These are phyloP conservation scores for Stephanodiscus minutulus DNA, from an alignment of 108 stramenopile genomes.

Conservation along the genomic window DNA sequence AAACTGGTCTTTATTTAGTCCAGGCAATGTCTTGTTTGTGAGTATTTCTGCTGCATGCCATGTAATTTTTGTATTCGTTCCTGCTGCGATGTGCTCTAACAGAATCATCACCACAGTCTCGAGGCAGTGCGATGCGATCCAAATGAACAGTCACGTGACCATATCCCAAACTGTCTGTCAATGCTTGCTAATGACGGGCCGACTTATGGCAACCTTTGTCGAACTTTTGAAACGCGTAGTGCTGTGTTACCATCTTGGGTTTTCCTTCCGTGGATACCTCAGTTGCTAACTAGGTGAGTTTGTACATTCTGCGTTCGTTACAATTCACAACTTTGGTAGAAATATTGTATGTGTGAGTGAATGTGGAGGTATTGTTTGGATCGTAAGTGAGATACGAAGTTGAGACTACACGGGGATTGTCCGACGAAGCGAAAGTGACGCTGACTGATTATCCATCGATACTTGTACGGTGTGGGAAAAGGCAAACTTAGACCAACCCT, in stretches of 20 bases:
- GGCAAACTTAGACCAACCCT: too few species aligned
- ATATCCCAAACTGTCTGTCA: conserved; percentile 86
- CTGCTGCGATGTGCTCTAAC: conserved; percentile 1
- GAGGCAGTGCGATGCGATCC: conserved; percentile 82
- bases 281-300: conserved; percentile 60
- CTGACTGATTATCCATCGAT: too few species aligned
- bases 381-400: too few species aligned
- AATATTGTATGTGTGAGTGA: too few species aligned
- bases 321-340: too few species aligned
- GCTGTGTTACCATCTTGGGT: conserved; percentile 85
- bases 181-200: conserved; percentile 87
- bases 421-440: too few species aligned
- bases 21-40: conserved; percentile 93
- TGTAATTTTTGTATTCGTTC: background rate
- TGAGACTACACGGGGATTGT: too few species aligned
- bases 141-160: conserved; percentile 74
- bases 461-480: too few species aligned
- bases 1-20: conserved; percentile 79
- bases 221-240: conserved; percentile 75
- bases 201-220: conserved; percentile 70
- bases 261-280: conserved; percentile 95
- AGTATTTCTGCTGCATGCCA: background rate
- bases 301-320: too few species aligned
- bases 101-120: conserved; percentile 38
- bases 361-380: too few species aligned